These are phyloP conservation scores for Cutaneotrichosporon sp. DNA, from an alignment of 1,284 basidiomycete species.

Conservation along the genomic window DNA sequence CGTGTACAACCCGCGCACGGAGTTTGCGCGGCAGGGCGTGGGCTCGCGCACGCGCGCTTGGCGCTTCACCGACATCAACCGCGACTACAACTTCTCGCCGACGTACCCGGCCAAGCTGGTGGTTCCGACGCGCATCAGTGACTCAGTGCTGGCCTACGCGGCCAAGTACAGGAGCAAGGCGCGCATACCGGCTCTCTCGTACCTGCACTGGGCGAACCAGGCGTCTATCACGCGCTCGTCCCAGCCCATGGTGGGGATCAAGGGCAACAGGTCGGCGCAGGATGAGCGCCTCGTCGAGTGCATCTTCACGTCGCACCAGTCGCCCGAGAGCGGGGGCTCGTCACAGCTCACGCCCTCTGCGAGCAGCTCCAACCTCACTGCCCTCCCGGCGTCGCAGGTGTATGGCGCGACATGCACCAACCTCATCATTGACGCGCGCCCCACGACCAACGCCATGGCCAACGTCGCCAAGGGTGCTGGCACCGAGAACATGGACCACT, in stretches of 20 bases:
- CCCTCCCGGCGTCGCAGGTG: conserved; percentile 48
- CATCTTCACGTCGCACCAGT: conserved; percentile 87
- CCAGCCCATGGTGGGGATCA: conserved; percentile 98
- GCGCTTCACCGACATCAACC: conserved; percentile 95
- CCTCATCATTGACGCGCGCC: conserved; percentile 95
- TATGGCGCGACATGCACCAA: conserved; percentile 95
- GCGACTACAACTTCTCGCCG: conserved; percentile 90
- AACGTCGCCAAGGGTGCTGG: conserved; percentile 98
- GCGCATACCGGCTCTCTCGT: conserved; percentile 86
- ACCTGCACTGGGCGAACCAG: conserved; percentile 96
- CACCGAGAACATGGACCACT: conserved; percentile 99
- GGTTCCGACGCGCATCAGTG: conserved; percentile 93
- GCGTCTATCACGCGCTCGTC: conserved; percentile 88
- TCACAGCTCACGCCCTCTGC: conserved; percentile 26
- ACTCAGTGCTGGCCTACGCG: conserved; percentile 90
- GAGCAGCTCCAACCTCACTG: conserved; percentile 51
- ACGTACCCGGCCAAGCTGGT: conserved; percentile 89
- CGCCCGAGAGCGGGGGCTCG: conserved; percentile 59
- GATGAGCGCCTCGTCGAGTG: conserved; percentile 98
- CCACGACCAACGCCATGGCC: conserved; percentile 94
- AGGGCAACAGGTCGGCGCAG: conserved; percentile 90
- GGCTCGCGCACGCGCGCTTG: conserved; percentile 88
- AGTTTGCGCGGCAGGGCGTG: conserved; percentile 92
- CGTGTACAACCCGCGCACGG: conserved; percentile 79
- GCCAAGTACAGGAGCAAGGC: conserved; percentile 94